Base-by-base conservation (phyloP, 108 stramenopile genomes). In the Skeletonema marinoi region DNA sequence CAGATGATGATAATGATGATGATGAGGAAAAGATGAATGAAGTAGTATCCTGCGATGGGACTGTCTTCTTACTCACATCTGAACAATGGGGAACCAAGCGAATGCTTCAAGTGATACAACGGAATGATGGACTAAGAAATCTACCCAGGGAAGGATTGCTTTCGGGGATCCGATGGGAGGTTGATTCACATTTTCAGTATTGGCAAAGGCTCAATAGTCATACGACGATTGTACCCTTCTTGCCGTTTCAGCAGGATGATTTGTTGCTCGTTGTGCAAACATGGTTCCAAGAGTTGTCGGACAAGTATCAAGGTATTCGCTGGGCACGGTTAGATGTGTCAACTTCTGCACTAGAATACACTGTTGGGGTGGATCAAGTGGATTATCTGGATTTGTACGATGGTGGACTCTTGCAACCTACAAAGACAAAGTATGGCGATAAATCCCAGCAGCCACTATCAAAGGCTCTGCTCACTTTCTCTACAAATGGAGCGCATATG, bases 31-130 rank as follows among this genome's bases (percentile, higher is more conserved):
- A 36, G 36, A 36, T 36, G 36, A 12, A 46, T 46, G 16, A 46
- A 46, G 16, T 5, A n/a, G 80, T 61, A 59, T 70, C 61, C 6
- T 74, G 73, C 31, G 70, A 81, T 65, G 80, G 80, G 36, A 81
- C 80, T 9, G 68, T 81, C 32, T 81, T 81, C 19, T 12, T 81
- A 1, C 65, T 81, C 58, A 81, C 80, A 35, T 74, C 80, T 14
- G 75, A 75, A 41, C 42, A 65, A 62, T 81, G 80, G 80, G 80
- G 80, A n/a, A 75, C 80, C 42, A 81, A 70, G 12, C 60, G 70
- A 56, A 75, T 81, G 44, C 71, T 81, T 62, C 60, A 64, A 66
- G 21, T 48, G 21, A 74, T 81, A 63, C 54, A 81, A 71, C 61
- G 62, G 59, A 75, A 75, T 66, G 68, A 54, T 32, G 44, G 80